Evolutionary conservation across 768 basidiomycete species (phyloP), one percentile per base, ranked within the genome.

Genomic region (Boletus edulis): DNA sequence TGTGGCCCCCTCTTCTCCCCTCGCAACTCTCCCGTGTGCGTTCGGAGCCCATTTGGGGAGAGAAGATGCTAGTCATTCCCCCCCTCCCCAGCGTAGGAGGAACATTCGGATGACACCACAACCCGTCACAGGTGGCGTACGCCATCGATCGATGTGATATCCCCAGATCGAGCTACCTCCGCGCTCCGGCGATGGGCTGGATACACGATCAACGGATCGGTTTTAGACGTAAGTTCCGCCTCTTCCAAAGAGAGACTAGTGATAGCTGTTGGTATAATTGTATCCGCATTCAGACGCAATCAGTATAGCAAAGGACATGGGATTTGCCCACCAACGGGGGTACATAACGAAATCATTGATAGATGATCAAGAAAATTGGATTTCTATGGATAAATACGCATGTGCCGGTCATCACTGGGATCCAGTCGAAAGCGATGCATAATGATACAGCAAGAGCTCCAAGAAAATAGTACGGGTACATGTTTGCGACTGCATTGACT

Each of bases 391-490:
- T 68, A 68, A 66, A 67, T 66, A 66, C 15, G 44, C 49, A 47
- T 42, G 29, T 50, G 43, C 46, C 4, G 47, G 44, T 57, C 51
- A 47, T 56, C 42, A 49, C 48, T 44, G 32, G 24, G 27, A 50
- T 66, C 57, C 59, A 40, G 51, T 54, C 29, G 49, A 68, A 46
- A 57, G 58, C 56, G 55, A 46, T 59, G 65, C 54, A 66, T 65
- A 46, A 45, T 46, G 46, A 67, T 71, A 69, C 60, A 71, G 57
- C 59, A 58, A 69, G 49, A 59, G 46, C 48, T 65, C 61, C 67
- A 69, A 69, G 65, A 71, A 69, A 20, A 15, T 22, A 52, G 55
- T 64, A 71, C 34, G 22, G 15, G 57, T 67, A 69, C 67, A 71
- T 43, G 62, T 49, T 56, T 12, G 37, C 43, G 48, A 59, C 52